A percentile compares a stretch with the other conserved stretches of the same genome.
These are phyloP conservation scores for Singerocomus inundabilis DNA, from an alignment of 1,284 basidiomycete species.

Conservation along the genomic window DNA sequence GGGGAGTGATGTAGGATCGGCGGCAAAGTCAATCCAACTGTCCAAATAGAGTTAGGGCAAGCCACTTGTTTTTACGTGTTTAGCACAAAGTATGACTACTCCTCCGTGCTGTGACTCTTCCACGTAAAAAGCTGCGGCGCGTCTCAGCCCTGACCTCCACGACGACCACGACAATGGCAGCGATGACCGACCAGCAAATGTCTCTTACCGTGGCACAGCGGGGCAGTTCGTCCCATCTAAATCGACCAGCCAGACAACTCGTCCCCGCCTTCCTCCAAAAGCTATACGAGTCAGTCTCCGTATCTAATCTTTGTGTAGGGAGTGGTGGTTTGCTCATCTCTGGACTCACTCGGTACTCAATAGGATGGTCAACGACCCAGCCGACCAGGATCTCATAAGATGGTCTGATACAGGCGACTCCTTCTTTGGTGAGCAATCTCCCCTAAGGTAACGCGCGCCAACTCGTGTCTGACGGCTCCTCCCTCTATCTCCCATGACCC, in stretches of 20 bases:
- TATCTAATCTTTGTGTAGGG: conserved; percentile 26
- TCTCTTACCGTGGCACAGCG: conserved; percentile 50
- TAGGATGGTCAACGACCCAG: conserved; percentile 90
- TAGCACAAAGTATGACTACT: conserved; percentile 2
- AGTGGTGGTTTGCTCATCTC: conserved; percentile 10
- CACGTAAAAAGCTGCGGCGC: conserved; percentile 7
- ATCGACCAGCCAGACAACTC: conserved; percentile 52
- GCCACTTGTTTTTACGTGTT: conserved; percentile 18
- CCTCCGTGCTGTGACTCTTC: conserved; percentile 19
- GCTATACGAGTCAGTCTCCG: conserved; percentile 71
- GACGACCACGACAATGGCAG: conserved; percentile 24
- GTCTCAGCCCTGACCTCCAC: conserved; percentile 5
- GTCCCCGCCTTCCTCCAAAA: conserved; percentile 92
- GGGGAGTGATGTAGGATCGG: conserved; percentile 3
- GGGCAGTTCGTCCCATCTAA: conserved; percentile 43
- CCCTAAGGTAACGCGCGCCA: background rate
- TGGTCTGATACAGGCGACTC: conserved; percentile 91
- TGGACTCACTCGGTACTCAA: conserved; percentile 4
- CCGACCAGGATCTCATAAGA: conserved; percentile 80
- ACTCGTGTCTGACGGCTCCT: background rate
- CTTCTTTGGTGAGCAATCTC: conserved; percentile 70
- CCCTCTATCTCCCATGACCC: background rate
- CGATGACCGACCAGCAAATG: conserved; percentile 44
- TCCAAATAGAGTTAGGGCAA: conserved; percentile 2
- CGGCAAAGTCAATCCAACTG: too few relatives aligned